Base-by-base conservation (phyloP, 208 protist genomes). In the Wallacemonas sp. region DNA sequence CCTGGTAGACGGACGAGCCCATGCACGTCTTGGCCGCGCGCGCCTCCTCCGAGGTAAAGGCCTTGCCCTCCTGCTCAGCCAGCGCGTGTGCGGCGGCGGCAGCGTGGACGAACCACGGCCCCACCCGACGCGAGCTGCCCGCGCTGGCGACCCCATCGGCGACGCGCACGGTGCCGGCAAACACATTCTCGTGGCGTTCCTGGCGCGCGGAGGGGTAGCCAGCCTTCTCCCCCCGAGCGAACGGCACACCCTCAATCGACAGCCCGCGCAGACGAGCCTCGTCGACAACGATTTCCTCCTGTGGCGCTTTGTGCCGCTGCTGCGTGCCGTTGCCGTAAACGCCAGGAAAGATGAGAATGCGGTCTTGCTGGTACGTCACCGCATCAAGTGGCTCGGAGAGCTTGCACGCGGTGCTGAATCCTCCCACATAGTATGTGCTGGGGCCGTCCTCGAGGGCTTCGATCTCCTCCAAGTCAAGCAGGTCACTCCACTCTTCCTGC, bases 351-450 rank as follows among this genome's bases (percentile, higher is more conserved):
- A 92, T 79, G 27, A 89, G 72, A 6, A 95, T 66, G 33, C 79
- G 54, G 45, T 95, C 89, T 42, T 92, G 72, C 36, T 76, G 67
- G 75, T 92, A 95, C 45, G 68, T 64, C 26, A 84, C 71, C 1
- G 39, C 32, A 21, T 39, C 39, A 22, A 93, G 55, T 1, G 77
- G 80, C 54, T 85, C 76, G 12, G 78, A 76, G 29, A 93, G 73
- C 26, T 66, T 78, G 12, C 73, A 4, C 44, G 78, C 66, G 5
- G 68, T 63, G 71, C 86, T 93, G 73, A 89, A 95, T 44, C 85
- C 80, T 22, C 89, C 89, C 0, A 95, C 71, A 32, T 86, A 85
- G 63, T 74, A 79, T 17, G 84, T 95, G 71, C 80, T 87, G 21
- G 89, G 89, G 17, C 86, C 89, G 55, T 92, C 81, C 45, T 87